These are phyloP conservation scores for Fraxinus velutina DNA, from an alignment of 305 asterid genomes.

Conservation along the genomic window DNA sequence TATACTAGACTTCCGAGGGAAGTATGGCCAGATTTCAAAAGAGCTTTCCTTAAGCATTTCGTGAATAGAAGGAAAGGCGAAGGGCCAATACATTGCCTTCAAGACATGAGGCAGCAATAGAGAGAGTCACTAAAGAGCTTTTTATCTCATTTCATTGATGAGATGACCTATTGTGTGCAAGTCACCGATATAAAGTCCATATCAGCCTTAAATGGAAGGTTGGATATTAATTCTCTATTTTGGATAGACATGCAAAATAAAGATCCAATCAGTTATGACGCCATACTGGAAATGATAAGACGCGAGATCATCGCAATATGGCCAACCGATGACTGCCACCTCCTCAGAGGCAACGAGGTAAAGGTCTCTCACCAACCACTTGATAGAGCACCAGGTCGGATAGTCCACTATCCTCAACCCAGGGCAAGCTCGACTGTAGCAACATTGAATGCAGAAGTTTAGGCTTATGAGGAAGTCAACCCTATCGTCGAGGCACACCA, in stretches of 20 bases:
- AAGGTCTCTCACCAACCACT: neutral
- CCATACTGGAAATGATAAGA: neutral
- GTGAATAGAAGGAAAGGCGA: neutral
- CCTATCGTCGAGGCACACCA: neutral
- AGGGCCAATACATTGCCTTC: neutral
- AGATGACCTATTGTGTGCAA: neutral
- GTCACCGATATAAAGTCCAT: no score
- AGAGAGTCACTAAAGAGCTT: neutral
- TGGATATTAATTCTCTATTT: neutral
- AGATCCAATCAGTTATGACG: neutral
- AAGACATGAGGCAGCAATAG: neutral
- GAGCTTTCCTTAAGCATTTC: neutral
- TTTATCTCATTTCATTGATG: neutral
- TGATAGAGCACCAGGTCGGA: neutral
- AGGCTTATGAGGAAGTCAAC: neutral
- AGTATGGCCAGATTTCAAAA: neutral
- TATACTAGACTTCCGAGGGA: neutral
- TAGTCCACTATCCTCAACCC: neutral
- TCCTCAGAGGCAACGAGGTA: neutral
- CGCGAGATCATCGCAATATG: neutral
- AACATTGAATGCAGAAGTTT: neutral
- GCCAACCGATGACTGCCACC: neutral
- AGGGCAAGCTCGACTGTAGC: neutral
- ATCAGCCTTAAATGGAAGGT: neutral
- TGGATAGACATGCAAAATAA: neutral